Evolutionary conservation across 768 basidiomycete genomes (phyloP), one percentile per base, ranked within the genome.

Genomic region (Macrolepiota fuliginosa): DNA sequence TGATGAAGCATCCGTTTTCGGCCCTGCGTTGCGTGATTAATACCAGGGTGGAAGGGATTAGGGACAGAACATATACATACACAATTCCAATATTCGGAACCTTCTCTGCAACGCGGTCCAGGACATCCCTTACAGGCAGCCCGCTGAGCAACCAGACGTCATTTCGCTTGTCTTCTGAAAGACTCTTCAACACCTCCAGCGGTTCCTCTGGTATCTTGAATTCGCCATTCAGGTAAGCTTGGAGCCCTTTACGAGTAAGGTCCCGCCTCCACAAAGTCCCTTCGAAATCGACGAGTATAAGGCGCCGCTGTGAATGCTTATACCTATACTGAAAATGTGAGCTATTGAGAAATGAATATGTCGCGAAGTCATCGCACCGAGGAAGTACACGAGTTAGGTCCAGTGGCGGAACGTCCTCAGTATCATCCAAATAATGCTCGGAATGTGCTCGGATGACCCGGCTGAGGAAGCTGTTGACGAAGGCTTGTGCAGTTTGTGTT

Each of bases 1-100:
- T 90, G 68, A 94, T 83, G 70, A 86, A 94, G 70, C 93, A 94
- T 1, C 93, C 93, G 62, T 95, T 93, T 77, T 95, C 94, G 0
- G 92, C 91, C 0, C 88, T 90, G 24, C n/a, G 54, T 9, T 1
- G 17, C 19, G 24, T 46, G 32, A 19, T 39, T 35, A 24, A 27
- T 15, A 63, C n/a, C 62, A 54, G 54, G 22, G 25, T 50, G 40
- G 15, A n/a, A 29, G 22, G 40, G 25, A 58, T 15, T 32, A 52
- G 57, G 46, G 56, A 45, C 13, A 17, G 24, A 58, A 61, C 24
- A 49, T 7, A 15, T 5, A 80, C 88, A 71, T 68, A 90, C 81
- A 93, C 87, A 62, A 94, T 85, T 17, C 93, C 93, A 56, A 94
- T 76, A 40, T 79, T 80, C 1, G 90, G 89, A 11, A 87, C 78